These are phyloP conservation scores for Candida verbasci DNA, from an alignment of 805 yeast genomes.

Conservation along the genomic window DNA sequence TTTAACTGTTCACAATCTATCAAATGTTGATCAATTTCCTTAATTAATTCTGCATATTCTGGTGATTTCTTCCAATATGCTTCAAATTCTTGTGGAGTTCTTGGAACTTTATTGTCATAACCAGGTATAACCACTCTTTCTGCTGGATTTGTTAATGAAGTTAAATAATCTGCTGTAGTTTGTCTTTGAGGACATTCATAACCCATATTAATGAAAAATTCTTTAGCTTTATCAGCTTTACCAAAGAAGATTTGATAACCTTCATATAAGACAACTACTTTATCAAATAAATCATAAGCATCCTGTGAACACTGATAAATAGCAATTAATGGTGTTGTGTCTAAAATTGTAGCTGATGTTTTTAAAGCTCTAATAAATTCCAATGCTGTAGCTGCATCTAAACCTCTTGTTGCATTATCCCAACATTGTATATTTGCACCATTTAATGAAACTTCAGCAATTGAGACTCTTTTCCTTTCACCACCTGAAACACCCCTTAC, in stretches of 20 bases:
- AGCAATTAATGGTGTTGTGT: constrained; percentile 58
- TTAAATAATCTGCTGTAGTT: constrained; percentile 65
- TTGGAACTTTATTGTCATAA: constrained; percentile 48
- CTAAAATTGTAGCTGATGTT: constrained; percentile 52
- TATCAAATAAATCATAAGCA: constrained; percentile 48
- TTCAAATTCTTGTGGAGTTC: constrained; percentile 55
- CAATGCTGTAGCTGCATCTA: constrained; percentile 67
- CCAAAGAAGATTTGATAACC: constrained; percentile 45
- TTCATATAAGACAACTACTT: constrained; percentile 41
- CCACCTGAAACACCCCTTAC: constrained; percentile 73
- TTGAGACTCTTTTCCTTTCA: constrained; percentile 66
- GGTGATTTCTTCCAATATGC: constrained; percentile 55
- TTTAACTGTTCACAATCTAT: constrained; percentile 15
- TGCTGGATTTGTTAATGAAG: constrained; percentile 62
- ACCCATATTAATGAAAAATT: constrained; percentile 57
- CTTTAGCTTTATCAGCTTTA: constrained; percentile 37
- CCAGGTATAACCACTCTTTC: constrained; percentile 52
- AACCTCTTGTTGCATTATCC: constrained; percentile 70
- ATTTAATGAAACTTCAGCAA: constrained; percentile 58
- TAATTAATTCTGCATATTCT: constrained; percentile 38
- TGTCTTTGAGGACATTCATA: constrained; percentile 58
- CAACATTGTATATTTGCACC: constrained; percentile 55
- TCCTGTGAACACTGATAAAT: constrained; percentile 68
- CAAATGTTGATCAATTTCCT: constrained; percentile 41
- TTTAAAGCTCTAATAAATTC: constrained; percentile 60